Evolutionary conservation across 805 yeast genomes (phyloP).

Genomic region (Jamesozyma rosinii): DNA sequence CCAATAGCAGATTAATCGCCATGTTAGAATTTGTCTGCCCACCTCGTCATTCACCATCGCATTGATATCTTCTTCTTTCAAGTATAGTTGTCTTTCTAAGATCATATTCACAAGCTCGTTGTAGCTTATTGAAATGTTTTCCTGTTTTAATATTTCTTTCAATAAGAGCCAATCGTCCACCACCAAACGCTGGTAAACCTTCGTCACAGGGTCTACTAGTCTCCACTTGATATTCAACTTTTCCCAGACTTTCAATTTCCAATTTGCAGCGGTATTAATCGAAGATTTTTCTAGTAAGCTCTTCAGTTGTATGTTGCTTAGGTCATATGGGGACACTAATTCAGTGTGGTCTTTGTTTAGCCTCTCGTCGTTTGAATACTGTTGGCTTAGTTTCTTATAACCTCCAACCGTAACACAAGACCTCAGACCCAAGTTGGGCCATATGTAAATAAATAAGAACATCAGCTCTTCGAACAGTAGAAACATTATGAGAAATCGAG

Average conservation of each 20-base stretch:
- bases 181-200: slow-evolving; percentile 44
- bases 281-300: slow-evolving; percentile 27
- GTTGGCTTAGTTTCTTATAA: slow-evolving; percentile 20
- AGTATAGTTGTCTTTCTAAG: slow-evolving; percentile 47
- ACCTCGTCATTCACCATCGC: slow-evolving; percentile 29
- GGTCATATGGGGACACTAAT: slow-evolving; percentile 38
- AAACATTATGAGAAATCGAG: slow-evolving; percentile 41
- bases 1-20: slow-evolving; percentile 34
- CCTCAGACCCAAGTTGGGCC: slow-evolving; percentile 50
- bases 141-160: slow-evolving; percentile 8
- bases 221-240: slow-evolving; percentile 32
- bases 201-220: slow-evolving; percentile 36
- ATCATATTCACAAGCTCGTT: slow-evolving; percentile 48
- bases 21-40: slow-evolving; percentile 34
- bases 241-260: slow-evolving; percentile 32
- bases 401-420: slow-evolving; percentile 46
- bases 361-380: background rate
- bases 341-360: background rate
- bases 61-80: slow-evolving; percentile 28
- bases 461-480: slow-evolving; percentile 46
- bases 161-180: slow-evolving; percentile 26
- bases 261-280: slow-evolving; percentile 35
- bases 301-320: slow-evolving; percentile 35
- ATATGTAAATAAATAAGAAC: slow-evolving; percentile 41
- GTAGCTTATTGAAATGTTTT: slow-evolving; percentile 26